Evolutionary conservation across 2,329 filamentous ascomycete genomes (phyloP), one percentile per base, ranked within the genome.

Genomic region (Shiraia bambusicola): DNA sequence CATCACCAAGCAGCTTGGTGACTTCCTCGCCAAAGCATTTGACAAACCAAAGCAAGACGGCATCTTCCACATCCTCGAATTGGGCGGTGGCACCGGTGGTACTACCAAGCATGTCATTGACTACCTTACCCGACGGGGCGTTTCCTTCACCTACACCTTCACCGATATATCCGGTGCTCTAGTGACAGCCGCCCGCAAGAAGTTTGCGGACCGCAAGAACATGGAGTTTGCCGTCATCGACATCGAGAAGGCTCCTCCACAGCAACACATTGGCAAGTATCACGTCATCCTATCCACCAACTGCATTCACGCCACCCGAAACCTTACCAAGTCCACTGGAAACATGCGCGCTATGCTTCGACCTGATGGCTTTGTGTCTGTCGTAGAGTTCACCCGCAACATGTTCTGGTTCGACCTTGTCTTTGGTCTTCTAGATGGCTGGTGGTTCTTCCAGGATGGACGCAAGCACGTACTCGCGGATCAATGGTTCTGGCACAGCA

Each of bases 371-470:
- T 39, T 62, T 4, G n/a, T 70, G 2, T 44, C 43, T 2, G 42
- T 71, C 0, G 10, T 65, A 1, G 68, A 69, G 36, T 28, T 68
- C 13, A 71, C 65, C 0, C 32, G 44, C 13, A 51, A 49, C 13
- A 38, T 66, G 11, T 54, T 45, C 42, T 67, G 61, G 59, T 43
- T 60, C 4, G 67, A 72, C 42, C 29, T 70, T 7, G 54, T 69
- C 13, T 66, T 69, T 35, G 69, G 69, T 5, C 42, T 70, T 6
- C 50, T 72, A 1, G 67, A 70, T 16, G 69, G 68, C 3, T 72
- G 69, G 69, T 72, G 70, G 70, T 42, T 66, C 1, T 69, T 68
- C 33, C 54, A 66, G 1, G 67, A 70, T 42, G 66, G 50, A 11
- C 58, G 65, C 1, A 14, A 33, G 7, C 56, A 67, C 35, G 54